A percentile compares a stretch with the other conserved stretches of the same genome.
phyloP scores from a whole-genome alignment of 768 basidiomycete genomes.

The Boletus rufocinnamomeus region DNA sequence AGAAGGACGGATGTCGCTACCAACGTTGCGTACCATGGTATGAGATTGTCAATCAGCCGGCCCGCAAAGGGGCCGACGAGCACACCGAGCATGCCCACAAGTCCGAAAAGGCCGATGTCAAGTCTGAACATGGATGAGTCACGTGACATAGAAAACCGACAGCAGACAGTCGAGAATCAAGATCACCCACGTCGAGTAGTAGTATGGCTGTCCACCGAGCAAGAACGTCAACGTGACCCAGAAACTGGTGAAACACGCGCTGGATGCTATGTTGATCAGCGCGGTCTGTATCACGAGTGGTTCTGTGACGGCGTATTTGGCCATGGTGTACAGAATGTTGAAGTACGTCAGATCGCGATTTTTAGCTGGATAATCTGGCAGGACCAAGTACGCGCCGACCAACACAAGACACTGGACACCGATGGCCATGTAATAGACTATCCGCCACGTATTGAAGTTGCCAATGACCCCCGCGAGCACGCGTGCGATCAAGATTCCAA shows the following conservation, averaged over 20 bases:
- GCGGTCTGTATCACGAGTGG: constrained; percentile 72
- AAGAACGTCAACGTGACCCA: constrained; percentile 84
- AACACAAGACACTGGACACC: constrained; percentile 66
- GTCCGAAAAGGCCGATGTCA: constrained; percentile 72
- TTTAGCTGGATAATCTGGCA: constrained; percentile 87
- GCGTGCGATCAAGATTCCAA: constrained; percentile 74
- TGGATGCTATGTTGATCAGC: constrained; percentile 59
- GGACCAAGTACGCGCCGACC: constrained; percentile 55
- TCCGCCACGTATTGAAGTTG: constrained; percentile 68
- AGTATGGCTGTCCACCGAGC: constrained; percentile 72
- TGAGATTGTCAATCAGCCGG: constrained; percentile 62
- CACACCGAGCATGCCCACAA: constrained; percentile 74
- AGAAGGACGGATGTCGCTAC: constrained; percentile 49
- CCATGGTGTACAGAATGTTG: constrained; percentile 75
- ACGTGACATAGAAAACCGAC: background rate
- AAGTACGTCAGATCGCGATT: constrained; percentile 64
- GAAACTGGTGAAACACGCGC: constrained; percentile 60
- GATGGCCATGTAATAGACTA: constrained; percentile 78
- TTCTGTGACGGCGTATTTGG: constrained; percentile 72
- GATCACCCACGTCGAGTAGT: constrained; percentile 63
- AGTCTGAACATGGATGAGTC: constrained; percentile 31
- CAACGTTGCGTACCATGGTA: constrained; percentile 79
- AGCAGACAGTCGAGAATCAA: too few relatives aligned
- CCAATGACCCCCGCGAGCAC: constrained; percentile 77
- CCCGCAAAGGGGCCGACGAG: constrained; percentile 70